Conservation (phyloP, 495 filamentous ascomycete species). For the Xylaria telfairii region DNA sequence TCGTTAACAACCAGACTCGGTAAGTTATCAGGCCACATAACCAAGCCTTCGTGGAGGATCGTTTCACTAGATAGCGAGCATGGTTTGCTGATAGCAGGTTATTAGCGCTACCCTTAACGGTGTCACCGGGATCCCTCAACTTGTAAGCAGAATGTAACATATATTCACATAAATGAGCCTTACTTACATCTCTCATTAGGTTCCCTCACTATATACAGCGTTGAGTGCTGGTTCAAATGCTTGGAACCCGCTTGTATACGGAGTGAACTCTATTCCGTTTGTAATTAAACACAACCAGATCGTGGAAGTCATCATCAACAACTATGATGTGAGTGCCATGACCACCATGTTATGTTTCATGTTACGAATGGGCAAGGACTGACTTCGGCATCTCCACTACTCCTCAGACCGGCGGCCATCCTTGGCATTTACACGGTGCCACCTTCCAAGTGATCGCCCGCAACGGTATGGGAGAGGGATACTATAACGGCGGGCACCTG, state of each 20-base stretch:
- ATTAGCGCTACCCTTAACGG: slow-evolving; percentile 16
- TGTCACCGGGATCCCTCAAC: slow-evolving; percentile 5
- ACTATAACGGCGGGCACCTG: slow-evolving; percentile 40
- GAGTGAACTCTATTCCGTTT: slow-evolving; percentile 36
- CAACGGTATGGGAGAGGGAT: slow-evolving; percentile 43
- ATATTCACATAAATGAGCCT: not conserved
- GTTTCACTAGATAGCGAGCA: not conserved
- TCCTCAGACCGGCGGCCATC: slow-evolving; percentile 52
- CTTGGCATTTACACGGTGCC: slow-evolving; percentile 71
- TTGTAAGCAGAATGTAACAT: not conserved
- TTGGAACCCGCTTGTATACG: slow-evolving; percentile 17
- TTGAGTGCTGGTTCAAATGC: slow-evolving; percentile 12
- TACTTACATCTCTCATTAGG: slow-evolving; percentile 42
- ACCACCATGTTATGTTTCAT: slow-evolving; percentile 22
- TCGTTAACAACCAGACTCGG: slow-evolving; percentile 70
- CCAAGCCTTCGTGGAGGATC: not conserved
- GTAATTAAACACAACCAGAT: slow-evolving; percentile 68
- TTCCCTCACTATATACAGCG: slow-evolving; percentile 77
- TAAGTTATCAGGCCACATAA: slow-evolving; percentile 37
- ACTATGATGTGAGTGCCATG: slow-evolving; percentile 56
- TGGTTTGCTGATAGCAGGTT: not conserved
- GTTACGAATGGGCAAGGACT: slow-evolving; percentile 62
- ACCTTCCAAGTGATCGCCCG: slow-evolving; percentile 74
- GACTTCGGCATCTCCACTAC: slow-evolving; percentile 33
- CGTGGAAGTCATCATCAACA: slow-evolving; percentile 83